These are phyloP conservation scores for Grosmannia serpens DNA, from an alignment of 2,329 filamentous ascomycete species.

Conservation along the genomic window DNA sequence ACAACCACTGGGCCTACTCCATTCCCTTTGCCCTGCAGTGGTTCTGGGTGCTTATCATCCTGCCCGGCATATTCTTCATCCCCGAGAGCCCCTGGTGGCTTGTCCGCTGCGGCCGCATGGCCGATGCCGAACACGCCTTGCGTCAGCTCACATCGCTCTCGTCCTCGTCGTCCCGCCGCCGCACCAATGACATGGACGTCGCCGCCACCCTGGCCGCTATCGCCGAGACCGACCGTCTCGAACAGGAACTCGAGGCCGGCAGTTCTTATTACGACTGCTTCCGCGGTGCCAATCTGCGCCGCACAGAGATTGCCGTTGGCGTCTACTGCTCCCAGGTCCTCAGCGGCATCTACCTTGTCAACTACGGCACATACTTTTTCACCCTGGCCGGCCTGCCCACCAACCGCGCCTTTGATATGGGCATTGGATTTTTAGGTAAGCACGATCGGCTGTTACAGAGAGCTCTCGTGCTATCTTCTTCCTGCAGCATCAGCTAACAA, in stretches of 20 bases:
- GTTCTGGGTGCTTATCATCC: slow-evolving; percentile 35
- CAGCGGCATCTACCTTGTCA: slow-evolving; percentile 31
- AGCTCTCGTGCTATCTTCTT: neutral
- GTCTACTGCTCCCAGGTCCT: slow-evolving; percentile 56
- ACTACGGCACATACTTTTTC: slow-evolving; percentile 21
- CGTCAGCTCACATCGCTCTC: slow-evolving; percentile 28
- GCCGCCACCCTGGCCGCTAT: slow-evolving; percentile 42
- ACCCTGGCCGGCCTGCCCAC: slow-evolving; percentile 18
- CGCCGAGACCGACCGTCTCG: slow-evolving; percentile 45
- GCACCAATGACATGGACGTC: slow-evolving; percentile 18
- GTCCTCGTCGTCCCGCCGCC: too few species aligned
- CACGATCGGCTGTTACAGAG: neutral
- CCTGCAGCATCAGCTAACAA: neutral
- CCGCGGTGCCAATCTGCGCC: slow-evolving; percentile 34
- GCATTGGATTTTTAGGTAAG: neutral
- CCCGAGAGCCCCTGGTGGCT: slow-evolving; percentile 41
- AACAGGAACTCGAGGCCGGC: slow-evolving; percentile 37
- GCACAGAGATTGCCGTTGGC: slow-evolving; percentile 45
- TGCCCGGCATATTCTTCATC: slow-evolving; percentile 33
- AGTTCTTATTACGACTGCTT: slow-evolving; percentile 41
- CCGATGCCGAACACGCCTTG: slow-evolving; percentile 29
- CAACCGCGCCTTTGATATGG: slow-evolving; percentile 14
- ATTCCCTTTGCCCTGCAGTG: slow-evolving; percentile 38
- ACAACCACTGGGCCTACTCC: slow-evolving; percentile 36
- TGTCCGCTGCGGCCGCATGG: slow-evolving; percentile 27